Evolutionary conservation across 2,329 filamentous ascomycete genomes (phyloP).

Genomic region (Diaporthe longicolla): DNA sequence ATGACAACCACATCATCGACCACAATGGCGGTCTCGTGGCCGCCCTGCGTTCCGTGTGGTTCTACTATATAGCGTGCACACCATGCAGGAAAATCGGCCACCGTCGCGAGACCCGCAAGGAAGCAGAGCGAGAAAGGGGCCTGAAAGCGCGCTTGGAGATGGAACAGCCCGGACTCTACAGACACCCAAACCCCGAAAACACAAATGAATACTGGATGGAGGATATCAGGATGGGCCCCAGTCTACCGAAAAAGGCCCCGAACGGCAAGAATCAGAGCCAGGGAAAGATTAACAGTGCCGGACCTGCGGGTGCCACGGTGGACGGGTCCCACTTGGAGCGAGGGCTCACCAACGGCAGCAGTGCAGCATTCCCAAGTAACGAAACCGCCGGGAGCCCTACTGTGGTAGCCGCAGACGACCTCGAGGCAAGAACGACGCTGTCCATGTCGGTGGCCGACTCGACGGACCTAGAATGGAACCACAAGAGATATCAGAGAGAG

Average conservation of each 20-base stretch:
- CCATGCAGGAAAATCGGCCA: slow-evolving; percentile 81
- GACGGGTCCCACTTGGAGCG: slow-evolving; percentile 54
- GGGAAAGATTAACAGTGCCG: slow-evolving; percentile 71
- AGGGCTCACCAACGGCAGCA: slow-evolving; percentile 47
- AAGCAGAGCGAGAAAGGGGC: slow-evolving; percentile 77
- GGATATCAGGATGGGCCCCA: slow-evolving; percentile 87
- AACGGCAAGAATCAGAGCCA: slow-evolving; percentile 70
- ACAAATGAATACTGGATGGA: slow-evolving; percentile 92
- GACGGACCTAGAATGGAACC: slow-evolving; percentile 75
- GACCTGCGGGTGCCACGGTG: slow-evolving; percentile 58
- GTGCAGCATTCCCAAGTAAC: slow-evolving; percentile 52
- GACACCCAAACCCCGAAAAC: slow-evolving; percentile 85
- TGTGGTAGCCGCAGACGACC: slow-evolving; percentile 60
- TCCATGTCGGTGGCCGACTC: slow-evolving; percentile 55
- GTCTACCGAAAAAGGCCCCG: slow-evolving; percentile 73
- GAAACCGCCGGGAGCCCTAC: slow-evolving; percentile 59
- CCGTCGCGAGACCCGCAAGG: slow-evolving; percentile 77
- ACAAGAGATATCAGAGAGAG: slow-evolving; percentile 84
- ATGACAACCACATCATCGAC: slow-evolving; percentile 34
- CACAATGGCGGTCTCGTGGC: slow-evolving; percentile 57
- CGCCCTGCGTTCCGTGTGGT: slow-evolving; percentile 81
- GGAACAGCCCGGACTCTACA: slow-evolving; percentile 80
- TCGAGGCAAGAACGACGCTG: slow-evolving; percentile 55
- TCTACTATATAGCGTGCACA: slow-evolving; percentile 83
- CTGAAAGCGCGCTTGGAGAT: slow-evolving; percentile 75